Evolutionary conservation across 805 yeast species (phyloP), one percentile per base, ranked within the genome.

Genomic region (Lipomyces orientalis): DNA sequence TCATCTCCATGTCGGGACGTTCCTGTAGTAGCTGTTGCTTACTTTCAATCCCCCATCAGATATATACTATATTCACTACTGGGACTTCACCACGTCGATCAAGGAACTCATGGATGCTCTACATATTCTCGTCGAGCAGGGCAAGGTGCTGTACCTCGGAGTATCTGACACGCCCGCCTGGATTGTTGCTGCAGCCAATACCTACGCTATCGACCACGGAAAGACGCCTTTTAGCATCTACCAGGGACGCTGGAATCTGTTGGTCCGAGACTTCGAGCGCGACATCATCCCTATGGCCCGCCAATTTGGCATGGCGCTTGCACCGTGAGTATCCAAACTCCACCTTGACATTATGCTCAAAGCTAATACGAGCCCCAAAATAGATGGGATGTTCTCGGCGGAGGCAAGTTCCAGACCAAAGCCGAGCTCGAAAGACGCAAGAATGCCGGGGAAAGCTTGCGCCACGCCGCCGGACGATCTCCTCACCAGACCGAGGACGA

Each of bases 151-250:
- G 25, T 73, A 72, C 52, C 69, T 73, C 25, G 75, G 76, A 2
- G 64, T 62, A 4, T 71, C 75, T 25, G 75, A 73, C 62, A 63
- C 71, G 10, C 75, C 75, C 25, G 75, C 75, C 8, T 73, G 75
- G 75, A 68, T 73, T n/a, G 75, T 71, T 6, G 10, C 54, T 4
- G 34, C 16, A 49, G 56, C 59, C 22, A 63, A 63, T 16, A 33
- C 46, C 14, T 72, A 72, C 54, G 75, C 75, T 25, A 60, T 60
- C 29, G 66, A 65, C 29, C 66, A 74, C 29, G 73, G 73, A 1
- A 60, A 68, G 62, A 63, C 72, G 22, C 75, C 66, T 7, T 73
- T 73, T 64, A 57, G 68, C 60, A 67, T 74, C 22, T 74, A 74
- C 49, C 75, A 73, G 61, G 75, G 76, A 1, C 43, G 51, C n/a